Evolutionary conservation across 2,329 filamentous ascomycete species (phyloP).

Genomic region (Verticillium tricorpus): DNA sequence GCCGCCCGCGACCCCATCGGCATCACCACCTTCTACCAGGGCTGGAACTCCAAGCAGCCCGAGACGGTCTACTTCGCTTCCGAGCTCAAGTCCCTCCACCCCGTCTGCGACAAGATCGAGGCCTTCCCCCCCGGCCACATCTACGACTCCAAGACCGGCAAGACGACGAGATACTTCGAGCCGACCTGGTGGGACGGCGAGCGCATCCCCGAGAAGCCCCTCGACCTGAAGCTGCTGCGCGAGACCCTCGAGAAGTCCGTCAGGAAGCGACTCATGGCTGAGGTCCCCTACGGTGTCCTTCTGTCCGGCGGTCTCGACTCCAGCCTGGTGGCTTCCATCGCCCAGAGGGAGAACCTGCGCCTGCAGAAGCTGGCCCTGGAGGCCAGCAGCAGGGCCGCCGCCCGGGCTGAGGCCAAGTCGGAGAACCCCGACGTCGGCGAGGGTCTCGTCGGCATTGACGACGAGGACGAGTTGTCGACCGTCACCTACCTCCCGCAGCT

Average conservation of each 20-base stretch:
- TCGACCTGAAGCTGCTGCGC: constrained; percentile 80
- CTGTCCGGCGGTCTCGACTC: constrained; percentile 95
- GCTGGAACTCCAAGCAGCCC: constrained; percentile 78
- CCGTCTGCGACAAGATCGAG: constrained; percentile 92
- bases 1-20: constrained; percentile 96
- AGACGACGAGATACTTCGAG: constrained; percentile 83
- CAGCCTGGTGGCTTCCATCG: constrained; percentile 89
- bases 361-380: constrained; percentile 62
- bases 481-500: constrained; percentile 89
- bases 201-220: constrained; percentile 71
- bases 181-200: constrained; percentile 87
- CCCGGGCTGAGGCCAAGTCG: constrained; percentile 34
- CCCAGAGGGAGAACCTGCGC: constrained; percentile 83
- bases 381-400: constrained; percentile 37
- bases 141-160: constrained; percentile 88
- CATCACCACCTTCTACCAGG: constrained; percentile 96
- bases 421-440: constrained; percentile 58
- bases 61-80: constrained; percentile 92
- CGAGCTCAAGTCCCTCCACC: constrained; percentile 88
- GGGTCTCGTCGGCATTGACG: constrained; percentile 89
- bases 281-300: constrained; percentile 95
- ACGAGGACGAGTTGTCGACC: constrained; percentile 82
- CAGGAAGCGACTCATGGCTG: constrained; percentile 95
- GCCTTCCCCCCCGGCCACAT: constrained; percentile 93
- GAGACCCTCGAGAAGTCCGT: constrained; percentile 85